Evolutionary conservation across 306 rosid species (phyloP), one percentile per base, ranked within the genome.

Genomic region (Quercus wislizeni): DNA sequence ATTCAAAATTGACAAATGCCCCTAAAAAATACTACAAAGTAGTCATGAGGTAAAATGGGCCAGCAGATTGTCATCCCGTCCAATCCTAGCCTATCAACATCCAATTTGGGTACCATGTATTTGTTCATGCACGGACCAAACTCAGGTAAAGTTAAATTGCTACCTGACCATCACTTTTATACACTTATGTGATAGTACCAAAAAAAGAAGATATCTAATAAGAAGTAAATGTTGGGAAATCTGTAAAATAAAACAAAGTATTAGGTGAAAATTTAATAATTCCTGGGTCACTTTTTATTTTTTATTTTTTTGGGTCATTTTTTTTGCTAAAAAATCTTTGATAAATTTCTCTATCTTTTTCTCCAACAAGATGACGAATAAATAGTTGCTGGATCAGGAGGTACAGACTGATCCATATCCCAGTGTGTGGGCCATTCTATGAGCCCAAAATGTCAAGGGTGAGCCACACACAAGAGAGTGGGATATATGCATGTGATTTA

Each of bases 341-440:
- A 61, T 12, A 25, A 61, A 28, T 61, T 61, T 61, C 67, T 59
- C 6, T 61, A 4, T 61, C 18, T 61, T 25, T 12, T 10, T 23
- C 2, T 61, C 17, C 6, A 61, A 11, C 13, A 10, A 61, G 30
- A 59, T 59, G 13, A 21, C 54, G 54, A 49, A 49, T 13, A 12
- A 49, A 49, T 49, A 49, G 5, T 49, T 49, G 15, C 54, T 49
- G 54, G 18, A 61, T 61, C 30, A 25, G 18, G 6, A 61, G 25
- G 65, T 9, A 76, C 11, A 78, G 28, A 25, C 59, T 59, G 41
- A 28, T 69, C 46, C 58, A 43, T 4, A 38, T 69, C 43, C 49
- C 4, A 23, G 14, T 4, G 81, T 69, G 81, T 69, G 46, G 58
- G 69, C 81, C 75, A 55, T 35, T 69, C 43, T 55, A 55, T 2